These are phyloP conservation scores for Rugonectria rugulosa DNA, from an alignment of 2,329 filamentous ascomycete species.

Conservation along the genomic window DNA sequence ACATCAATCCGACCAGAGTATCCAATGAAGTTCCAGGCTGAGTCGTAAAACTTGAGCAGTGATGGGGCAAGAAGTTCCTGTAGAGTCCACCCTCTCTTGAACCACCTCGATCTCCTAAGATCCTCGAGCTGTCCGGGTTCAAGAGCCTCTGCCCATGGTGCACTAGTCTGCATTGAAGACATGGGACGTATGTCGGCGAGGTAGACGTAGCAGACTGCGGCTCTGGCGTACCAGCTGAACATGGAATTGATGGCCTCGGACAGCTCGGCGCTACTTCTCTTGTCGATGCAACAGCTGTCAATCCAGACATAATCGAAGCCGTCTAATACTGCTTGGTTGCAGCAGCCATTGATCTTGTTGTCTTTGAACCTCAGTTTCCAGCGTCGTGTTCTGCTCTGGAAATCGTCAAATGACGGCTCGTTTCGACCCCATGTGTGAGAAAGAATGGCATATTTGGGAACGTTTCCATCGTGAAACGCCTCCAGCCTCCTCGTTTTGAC, in stretches of 20 bases:
- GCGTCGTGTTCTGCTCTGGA: not conserved
- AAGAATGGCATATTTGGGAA: conserved; percentile 1
- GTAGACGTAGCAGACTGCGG: conserved; percentile 1
- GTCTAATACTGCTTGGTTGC: not conserved
- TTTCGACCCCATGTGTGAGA: conserved; percentile 3
- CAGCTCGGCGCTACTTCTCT: conserved; percentile 1
- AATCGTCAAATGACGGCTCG: not conserved
- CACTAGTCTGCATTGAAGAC: not conserved
- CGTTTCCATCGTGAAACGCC: not conserved
- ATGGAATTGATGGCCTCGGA: conserved; percentile 4
- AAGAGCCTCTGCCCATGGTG: not conserved
- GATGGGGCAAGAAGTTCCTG: conserved; percentile 12
- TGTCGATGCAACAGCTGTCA: conserved; percentile 6
- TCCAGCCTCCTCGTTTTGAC: not conserved
- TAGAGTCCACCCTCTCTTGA: conserved; percentile 12
- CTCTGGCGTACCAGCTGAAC: conserved; percentile 1
- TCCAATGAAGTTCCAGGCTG: not conserved
- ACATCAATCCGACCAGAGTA: not conserved
- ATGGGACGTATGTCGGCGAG: not conserved
- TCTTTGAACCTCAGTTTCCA: not conserved
- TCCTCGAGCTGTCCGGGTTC: not conserved
- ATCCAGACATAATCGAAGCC: conserved; percentile 1
- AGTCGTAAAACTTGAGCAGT: conserved; percentile 6
- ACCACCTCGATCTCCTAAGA: conserved; percentile 5
- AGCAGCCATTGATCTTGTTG: not conserved